These are phyloP conservation scores for Lanmaoa pseudosensibilis DNA, from an alignment of 768 basidiomycete genomes.

Conservation along the genomic window DNA sequence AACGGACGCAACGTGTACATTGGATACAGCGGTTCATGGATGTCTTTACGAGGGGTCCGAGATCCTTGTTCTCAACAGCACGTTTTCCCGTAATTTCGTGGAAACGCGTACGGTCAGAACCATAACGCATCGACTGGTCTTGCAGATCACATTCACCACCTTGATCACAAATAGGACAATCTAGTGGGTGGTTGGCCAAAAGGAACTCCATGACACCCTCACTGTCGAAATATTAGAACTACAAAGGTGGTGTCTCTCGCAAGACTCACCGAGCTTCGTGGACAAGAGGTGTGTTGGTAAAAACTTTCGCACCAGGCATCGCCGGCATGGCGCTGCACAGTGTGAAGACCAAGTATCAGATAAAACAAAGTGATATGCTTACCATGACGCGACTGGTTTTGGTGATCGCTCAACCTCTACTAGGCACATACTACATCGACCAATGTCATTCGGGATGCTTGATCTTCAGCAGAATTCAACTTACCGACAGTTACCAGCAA, in stretches of 20 bases:
- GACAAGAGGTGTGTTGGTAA: conserved; percentile 88
- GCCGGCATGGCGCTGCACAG: conserved; percentile 87
- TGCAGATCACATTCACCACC: conserved; percentile 99
- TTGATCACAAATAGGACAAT: conserved; percentile 98
- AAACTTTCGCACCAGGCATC: conserved; percentile 91
- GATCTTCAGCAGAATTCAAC: conserved; percentile 25
- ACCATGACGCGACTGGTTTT: conserved; percentile 95
- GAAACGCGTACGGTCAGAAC: conserved; percentile 95
- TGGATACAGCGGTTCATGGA: conserved; percentile 99
- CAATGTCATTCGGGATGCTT: conserved; percentile 8
- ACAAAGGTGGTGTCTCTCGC: background rate
- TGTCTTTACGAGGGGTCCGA: conserved; percentile 97
- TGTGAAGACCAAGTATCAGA: background rate
- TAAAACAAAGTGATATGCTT: conserved; percentile 18
- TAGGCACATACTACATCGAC: conserved; percentile 80
- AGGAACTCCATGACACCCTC: conserved; percentile 99
- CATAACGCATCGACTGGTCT: conserved; percentile 99
- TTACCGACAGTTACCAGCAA: conserved; percentile 96
- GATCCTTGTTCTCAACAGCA: conserved; percentile 96
- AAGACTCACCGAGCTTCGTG: conserved; percentile 73
- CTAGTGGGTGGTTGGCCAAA: conserved; percentile 94
- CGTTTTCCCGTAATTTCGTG: conserved; percentile 98
- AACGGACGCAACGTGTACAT: conserved; percentile 98
- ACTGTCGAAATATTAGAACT: conserved; percentile 39
- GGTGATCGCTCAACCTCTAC: conserved; percentile 96